Evolutionary conservation across 2,329 filamentous ascomycete species (phyloP), one percentile per base, ranked within the genome.

Genomic region (Didymella sp.): DNA sequence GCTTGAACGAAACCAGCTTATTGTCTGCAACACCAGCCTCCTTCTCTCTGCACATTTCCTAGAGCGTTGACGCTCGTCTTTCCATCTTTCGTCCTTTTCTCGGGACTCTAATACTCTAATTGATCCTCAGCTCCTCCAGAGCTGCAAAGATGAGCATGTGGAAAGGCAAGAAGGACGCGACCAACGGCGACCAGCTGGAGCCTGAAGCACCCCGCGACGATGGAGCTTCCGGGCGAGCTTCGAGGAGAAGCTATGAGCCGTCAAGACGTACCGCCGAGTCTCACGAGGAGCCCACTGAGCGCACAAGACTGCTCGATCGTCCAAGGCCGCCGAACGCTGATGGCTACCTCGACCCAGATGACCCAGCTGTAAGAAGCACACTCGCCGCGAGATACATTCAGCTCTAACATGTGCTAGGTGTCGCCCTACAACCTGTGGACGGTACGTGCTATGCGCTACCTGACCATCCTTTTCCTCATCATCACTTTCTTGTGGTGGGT

Each of bases 341-440:
- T 71, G 82, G 81, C 46, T 92, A 89, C 68, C 80, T 93, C 51
- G 89, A 89, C 68, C 89, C 90, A 12, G 89, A 92, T 79, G 90
- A 93, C 73, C 90, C 90, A 73, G 90, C 90, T 63, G 90, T 96
- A 76, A 76, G 85, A 54, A 31, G n/a, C 4, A 17, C 30, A 8
- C n/a, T 35, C 22, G 9, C 33, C n/a, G 33, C 21, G 12, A 21
- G 15, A 22, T n/a, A 40, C 31, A 1, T 11, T 9, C n/a, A 21
- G 4, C 13, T 4, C 25, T 57, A 17, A 58, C 46, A 40, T 19
- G 3, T 31, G 7, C 4, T 46, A 79, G 82, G 88, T 91, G 22
- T 91, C 92, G 3, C 95, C 95, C 0, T 97, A 97, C 79, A 99
- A 99, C 69, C 85, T 98, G 33, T 96, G 92, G 89, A 91, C 87